Conservation (phyloP, 2,329 filamentous ascomycete genomes). For the Pseudogymnoascus sp. region DNA sequence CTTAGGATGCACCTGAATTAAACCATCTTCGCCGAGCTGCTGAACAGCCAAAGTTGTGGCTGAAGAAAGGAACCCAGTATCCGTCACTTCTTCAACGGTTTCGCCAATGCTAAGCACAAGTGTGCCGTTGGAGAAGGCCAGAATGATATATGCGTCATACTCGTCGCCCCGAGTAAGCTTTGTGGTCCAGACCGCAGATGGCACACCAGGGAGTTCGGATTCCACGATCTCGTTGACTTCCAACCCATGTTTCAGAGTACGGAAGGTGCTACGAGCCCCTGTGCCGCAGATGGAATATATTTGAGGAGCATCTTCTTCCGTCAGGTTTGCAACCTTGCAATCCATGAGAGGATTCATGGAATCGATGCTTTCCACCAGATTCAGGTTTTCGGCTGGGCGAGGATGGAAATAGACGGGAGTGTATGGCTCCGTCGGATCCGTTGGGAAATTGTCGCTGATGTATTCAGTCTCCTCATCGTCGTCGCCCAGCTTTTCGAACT, state of each 20-base stretch:
- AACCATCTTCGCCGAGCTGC: conserved; percentile 83
- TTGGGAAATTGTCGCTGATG: conserved; percentile 70
- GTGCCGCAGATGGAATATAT: conserved; percentile 90
- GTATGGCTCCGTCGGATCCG: conserved; percentile 64
- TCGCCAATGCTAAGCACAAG: conserved; percentile 92
- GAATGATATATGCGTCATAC: conserved; percentile 89
- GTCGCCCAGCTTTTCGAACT: conserved; percentile 94
- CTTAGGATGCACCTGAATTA: conserved; percentile 93
- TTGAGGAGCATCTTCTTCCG: conserved; percentile 88
- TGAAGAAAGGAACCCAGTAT: conserved; percentile 83
- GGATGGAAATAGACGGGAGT: conserved; percentile 80
- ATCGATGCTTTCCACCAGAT: conserved; percentile 74
- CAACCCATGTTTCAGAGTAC: conserved; percentile 84
- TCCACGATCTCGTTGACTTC: conserved; percentile 95
- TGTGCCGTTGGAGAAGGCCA: conserved; percentile 85
- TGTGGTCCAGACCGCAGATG: conserved; percentile 89
- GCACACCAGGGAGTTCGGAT: conserved; percentile 80
- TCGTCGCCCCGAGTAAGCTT: conserved; percentile 75
- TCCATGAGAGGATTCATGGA: conserved; percentile 88
- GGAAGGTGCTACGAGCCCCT: conserved; percentile 80
- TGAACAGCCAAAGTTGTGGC: conserved; percentile 88
- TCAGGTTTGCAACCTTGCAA: conserved; percentile 84
- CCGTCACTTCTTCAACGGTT: conserved; percentile 89
- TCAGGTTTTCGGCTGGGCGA: conserved; percentile 70
- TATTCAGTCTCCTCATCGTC: conserved; percentile 88